These are phyloP conservation scores for Fonsecaea multimorphosa DNA, from an alignment of 2,329 filamentous ascomycete genomes.

Conservation along the genomic window DNA sequence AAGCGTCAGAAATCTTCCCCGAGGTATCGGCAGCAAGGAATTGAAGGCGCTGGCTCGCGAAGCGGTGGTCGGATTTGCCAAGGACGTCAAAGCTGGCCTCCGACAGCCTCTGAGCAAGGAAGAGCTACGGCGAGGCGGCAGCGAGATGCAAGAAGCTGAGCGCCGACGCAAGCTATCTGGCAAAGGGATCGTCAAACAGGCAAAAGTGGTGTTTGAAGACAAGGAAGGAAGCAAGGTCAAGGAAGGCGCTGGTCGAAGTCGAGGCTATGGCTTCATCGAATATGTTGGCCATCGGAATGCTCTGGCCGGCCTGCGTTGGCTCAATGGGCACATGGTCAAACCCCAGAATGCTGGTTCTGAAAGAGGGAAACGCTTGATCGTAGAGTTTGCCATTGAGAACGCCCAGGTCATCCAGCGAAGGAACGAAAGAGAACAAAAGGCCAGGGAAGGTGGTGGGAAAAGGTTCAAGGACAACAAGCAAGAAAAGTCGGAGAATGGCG, in stretches of 20 bases:
- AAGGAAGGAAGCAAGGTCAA: slow-evolving; percentile 81
- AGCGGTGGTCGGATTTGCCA: slow-evolving; percentile 93
- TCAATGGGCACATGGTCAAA: slow-evolving; percentile 76
- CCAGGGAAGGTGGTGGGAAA: slow-evolving; percentile 39
- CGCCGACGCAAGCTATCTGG: slow-evolving; percentile 78
- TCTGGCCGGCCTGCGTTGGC: slow-evolving; percentile 90
- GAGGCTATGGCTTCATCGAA: slow-evolving; percentile 97
- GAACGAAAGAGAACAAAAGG: slow-evolving; percentile 64
- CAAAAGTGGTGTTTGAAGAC: slow-evolving; percentile 88
- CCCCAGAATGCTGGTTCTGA: slow-evolving; percentile 56
- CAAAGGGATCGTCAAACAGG: slow-evolving; percentile 86
- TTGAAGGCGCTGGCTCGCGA: slow-evolving; percentile 89
- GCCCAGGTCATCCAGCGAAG: slow-evolving; percentile 90
- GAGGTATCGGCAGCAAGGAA: slow-evolving; percentile 80
- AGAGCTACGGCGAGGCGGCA: slow-evolving; percentile 78
- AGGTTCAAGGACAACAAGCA: slow-evolving; percentile 43
- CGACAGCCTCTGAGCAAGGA: slow-evolving; percentile 86
- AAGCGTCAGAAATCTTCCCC: slow-evolving; percentile 88
- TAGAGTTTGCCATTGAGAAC: slow-evolving; percentile 98
- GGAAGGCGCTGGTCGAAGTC: slow-evolving; percentile 80
- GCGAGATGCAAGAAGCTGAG: slow-evolving; percentile 81
- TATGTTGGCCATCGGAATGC: slow-evolving; percentile 93
- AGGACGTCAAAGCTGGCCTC: slow-evolving; percentile 78
- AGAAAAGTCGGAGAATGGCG: slow-evolving; percentile 26
- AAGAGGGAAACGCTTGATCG: slow-evolving; percentile 86